Conservation (phyloP, 106 monocot species). For the Apostasia ramifera region DNA sequence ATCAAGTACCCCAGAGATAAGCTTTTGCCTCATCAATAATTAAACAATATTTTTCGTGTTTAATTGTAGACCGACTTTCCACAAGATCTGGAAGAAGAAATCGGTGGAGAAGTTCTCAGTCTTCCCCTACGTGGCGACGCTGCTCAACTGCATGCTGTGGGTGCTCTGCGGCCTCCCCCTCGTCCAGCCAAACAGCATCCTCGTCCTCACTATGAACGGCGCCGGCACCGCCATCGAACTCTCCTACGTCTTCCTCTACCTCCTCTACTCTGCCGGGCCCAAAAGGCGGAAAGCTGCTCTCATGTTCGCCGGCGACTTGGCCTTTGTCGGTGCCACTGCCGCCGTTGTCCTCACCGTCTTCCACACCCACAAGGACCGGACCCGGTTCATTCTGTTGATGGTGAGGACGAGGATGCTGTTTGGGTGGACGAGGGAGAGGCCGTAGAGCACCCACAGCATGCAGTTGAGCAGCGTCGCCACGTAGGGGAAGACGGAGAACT, state of each 20-base stretch:
- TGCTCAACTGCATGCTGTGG: slow-evolving; percentile 87
- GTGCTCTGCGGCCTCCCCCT: slow-evolving; percentile 68
- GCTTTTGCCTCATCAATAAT: not conserved
- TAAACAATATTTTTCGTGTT: not conserved
- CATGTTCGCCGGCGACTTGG: slow-evolving; percentile 15
- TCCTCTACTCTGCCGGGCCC: slow-evolving; percentile 43
- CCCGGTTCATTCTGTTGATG: slow-evolving; percentile 49
- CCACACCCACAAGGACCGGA: slow-evolving; percentile 27
- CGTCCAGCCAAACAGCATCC: slow-evolving; percentile 66
- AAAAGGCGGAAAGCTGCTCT: slow-evolving; percentile 9
- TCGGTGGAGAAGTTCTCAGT: slow-evolving; percentile 80
- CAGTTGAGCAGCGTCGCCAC: slow-evolving; percentile 56
- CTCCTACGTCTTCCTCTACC: slow-evolving; percentile 58
- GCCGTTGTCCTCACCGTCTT: slow-evolving; percentile 24
- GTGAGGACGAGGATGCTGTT: slow-evolving; percentile 45
- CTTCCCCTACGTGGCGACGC: slow-evolving; percentile 65
- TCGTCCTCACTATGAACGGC: slow-evolving; percentile 77
- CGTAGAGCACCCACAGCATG: slow-evolving; percentile 58
- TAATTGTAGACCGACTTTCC: slow-evolving; percentile 63
- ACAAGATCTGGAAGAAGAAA: slow-evolving; percentile 58
- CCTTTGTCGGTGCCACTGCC: slow-evolving; percentile 19
- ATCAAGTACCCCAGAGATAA: not conserved
- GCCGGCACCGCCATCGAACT: slow-evolving; percentile 53
- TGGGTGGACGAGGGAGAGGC: slow-evolving; percentile 35
- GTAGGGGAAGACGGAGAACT: slow-evolving; percentile 50